A percentile compares a stretch with the other conserved stretches of the same genome.
Evolutionary conservation across 139 green algal species (phyloP).

Genomic region (Eudorina sp.): DNA sequence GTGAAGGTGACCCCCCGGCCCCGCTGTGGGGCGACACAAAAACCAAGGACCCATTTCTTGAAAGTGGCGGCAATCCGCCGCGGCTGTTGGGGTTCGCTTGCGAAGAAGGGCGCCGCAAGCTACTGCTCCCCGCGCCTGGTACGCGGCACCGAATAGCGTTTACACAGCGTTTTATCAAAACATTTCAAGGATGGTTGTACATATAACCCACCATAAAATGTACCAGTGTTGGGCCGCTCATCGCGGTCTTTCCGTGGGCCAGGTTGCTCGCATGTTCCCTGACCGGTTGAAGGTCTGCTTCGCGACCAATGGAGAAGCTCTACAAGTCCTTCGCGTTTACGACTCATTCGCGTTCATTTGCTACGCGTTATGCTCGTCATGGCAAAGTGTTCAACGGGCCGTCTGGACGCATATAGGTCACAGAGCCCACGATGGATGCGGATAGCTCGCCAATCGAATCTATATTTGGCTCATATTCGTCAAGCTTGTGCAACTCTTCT

Average conservation of each 20-base stretch:
- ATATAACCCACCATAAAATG: neutral
- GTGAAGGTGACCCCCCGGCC: neutral
- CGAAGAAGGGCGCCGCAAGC: neutral
- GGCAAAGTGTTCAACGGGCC: too few relatives aligned
- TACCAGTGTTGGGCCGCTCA: slow-evolving; percentile 4
- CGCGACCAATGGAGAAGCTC: slow-evolving; percentile 29
- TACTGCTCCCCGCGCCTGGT: neutral
- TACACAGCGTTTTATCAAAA: too few relatives aligned
- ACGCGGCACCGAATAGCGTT: neutral
- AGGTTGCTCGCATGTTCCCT: slow-evolving; percentile 17
- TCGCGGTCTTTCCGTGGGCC: neutral
- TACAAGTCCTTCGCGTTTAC: neutral
- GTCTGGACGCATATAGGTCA: too few relatives aligned
- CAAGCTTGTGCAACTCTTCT: too few relatives aligned
- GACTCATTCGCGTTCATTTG: slow-evolving; percentile 15
- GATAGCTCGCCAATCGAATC: too few relatives aligned
- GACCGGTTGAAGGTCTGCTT: too few relatives aligned
- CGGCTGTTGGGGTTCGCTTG: neutral
- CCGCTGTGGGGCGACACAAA: neutral
- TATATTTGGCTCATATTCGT: too few relatives aligned
- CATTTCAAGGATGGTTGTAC: neutral
- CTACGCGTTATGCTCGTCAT: too few relatives aligned
- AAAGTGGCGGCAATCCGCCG: slow-evolving; percentile 25
- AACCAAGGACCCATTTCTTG: neutral
- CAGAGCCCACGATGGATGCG: too few relatives aligned